These are phyloP conservation scores for Saccharomycopsis oosterbeekiorum DNA, from an alignment of 805 yeast genomes.

Conservation along the genomic window DNA sequence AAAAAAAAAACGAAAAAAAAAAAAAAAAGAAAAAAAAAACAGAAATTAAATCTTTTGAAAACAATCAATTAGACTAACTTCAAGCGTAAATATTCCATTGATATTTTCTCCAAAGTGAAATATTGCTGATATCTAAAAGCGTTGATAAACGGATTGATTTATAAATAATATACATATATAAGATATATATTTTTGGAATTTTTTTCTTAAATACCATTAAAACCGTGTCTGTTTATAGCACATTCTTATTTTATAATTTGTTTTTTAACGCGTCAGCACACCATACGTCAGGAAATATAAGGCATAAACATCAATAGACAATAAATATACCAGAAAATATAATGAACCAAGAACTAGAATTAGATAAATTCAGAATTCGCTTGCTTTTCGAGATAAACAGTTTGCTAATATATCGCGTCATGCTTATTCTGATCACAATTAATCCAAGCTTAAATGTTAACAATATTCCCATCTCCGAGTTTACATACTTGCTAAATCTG, in stretches of 20 bases:
- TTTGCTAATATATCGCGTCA: conserved; percentile 10
- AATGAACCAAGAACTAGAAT: conserved; percentile 3
- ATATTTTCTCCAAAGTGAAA: too few species aligned
- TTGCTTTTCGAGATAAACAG: conserved; percentile 16
- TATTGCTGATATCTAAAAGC: too few species aligned
- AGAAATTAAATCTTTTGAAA: neutral
- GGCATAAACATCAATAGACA: neutral
- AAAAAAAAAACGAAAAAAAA: neutral
- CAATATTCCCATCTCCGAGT: conserved; percentile 9
- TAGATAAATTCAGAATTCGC: conserved; percentile 15
- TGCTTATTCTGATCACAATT: conserved; percentile 9
- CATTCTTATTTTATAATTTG: too few species aligned
- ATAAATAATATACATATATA: too few species aligned
- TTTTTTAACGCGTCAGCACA: neutral
- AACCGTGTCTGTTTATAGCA: too few species aligned
- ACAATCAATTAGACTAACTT: neutral
- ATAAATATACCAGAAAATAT: too few species aligned
- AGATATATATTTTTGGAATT: too few species aligned
- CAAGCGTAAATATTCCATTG: too few species aligned
- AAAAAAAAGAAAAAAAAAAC: neutral
- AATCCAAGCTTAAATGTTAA: conserved; percentile 15
- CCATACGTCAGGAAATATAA: neutral
- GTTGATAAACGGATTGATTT: too few species aligned
- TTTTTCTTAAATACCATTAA: too few species aligned
- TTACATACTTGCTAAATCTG: conserved; percentile 1